These are phyloP conservation scores for Phoma sp. DNA, from an alignment of 2,329 filamentous ascomycete species.

Conservation along the genomic window DNA sequence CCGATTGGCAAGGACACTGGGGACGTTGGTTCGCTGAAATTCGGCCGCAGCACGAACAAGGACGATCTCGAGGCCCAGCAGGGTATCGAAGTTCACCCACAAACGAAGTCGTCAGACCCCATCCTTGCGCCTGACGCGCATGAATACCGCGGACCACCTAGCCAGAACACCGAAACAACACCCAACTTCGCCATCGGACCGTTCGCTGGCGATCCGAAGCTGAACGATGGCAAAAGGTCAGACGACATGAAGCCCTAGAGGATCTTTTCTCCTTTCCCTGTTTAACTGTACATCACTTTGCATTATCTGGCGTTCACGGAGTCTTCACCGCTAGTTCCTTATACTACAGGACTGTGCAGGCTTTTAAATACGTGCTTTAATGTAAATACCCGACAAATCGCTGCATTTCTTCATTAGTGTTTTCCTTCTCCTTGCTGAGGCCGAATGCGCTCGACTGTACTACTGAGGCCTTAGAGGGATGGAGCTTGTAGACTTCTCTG, in stretches of 20 bases:
- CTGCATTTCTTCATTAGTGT: slow-evolving; percentile 1
- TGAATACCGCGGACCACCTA: slow-evolving; percentile 51
- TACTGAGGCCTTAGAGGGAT: neutral
- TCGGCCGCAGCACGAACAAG: slow-evolving; percentile 41
- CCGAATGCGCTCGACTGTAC: neutral
- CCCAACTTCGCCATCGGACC: slow-evolving; percentile 54
- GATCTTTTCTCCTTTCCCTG: neutral
- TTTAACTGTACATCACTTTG: slow-evolving; percentile 1
- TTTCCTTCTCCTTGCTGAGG: neutral
- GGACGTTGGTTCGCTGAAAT: slow-evolving; percentile 52
- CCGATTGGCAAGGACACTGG: slow-evolving; percentile 64
- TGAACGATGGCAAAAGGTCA: slow-evolving; percentile 24
- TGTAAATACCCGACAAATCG: slow-evolving; percentile 11
- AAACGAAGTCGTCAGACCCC: slow-evolving; percentile 57
- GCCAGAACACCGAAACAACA: slow-evolving; percentile 54
- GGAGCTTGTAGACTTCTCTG: slow-evolving; percentile 1
- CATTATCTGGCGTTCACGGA: slow-evolving; percentile 7
- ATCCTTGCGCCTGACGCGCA: slow-evolving; percentile 55
- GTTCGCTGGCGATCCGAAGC: slow-evolving; percentile 51
- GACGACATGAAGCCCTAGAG: slow-evolving; percentile 10
- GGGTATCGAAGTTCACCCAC: slow-evolving; percentile 58
- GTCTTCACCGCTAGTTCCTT: neutral
- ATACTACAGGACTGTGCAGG: neutral
- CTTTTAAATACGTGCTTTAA: slow-evolving; percentile 6
- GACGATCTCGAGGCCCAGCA: slow-evolving; percentile 53